Conservation (phyloP, 2,329 filamentous ascomycete genomes). For the Macrophomina phaseolina region DNA sequence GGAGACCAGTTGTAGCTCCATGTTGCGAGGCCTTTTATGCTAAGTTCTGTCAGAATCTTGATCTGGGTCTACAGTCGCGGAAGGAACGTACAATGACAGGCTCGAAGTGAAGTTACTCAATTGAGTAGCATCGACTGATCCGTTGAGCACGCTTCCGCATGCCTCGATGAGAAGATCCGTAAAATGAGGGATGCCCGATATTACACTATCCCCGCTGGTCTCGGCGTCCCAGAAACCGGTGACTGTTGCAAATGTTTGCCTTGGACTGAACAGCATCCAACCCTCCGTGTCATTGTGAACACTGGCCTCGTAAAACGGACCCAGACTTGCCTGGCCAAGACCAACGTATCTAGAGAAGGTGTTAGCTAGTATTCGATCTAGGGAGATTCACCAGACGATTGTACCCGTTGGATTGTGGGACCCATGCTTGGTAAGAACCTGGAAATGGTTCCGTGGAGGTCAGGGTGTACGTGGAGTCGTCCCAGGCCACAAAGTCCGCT, state of each 20-base stretch:
- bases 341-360: conserved; percentile 66
- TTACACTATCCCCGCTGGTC: conserved; percentile 70
- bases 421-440: neutral
- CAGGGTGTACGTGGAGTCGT: neutral
- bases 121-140: conserved; percentile 62
- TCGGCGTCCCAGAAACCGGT: conserved; percentile 71
- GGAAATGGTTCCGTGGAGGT: neutral
- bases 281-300: conserved; percentile 63
- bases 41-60: conserved; percentile 45
- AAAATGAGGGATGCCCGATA: conserved; percentile 71
- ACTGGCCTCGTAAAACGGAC: conserved; percentile 63
- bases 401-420: conserved; percentile 51
- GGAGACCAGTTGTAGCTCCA: conserved; percentile 74
- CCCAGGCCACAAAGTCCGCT: neutral
- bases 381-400: no score
- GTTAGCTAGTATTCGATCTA: neutral
- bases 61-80: neutral
- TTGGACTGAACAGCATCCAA: conserved; percentile 69
- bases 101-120: conserved; percentile 67
- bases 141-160: conserved; percentile 62
- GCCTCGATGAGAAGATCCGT: conserved; percentile 63
- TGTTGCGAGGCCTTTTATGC: conserved; percentile 65
- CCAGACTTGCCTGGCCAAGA: conserved; percentile 66
- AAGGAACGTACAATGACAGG: conserved; percentile 40
- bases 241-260: conserved; percentile 71